phyloP scores from a whole-genome alignment of 257 asterid species.

The Cinchona pubescens region DNA sequence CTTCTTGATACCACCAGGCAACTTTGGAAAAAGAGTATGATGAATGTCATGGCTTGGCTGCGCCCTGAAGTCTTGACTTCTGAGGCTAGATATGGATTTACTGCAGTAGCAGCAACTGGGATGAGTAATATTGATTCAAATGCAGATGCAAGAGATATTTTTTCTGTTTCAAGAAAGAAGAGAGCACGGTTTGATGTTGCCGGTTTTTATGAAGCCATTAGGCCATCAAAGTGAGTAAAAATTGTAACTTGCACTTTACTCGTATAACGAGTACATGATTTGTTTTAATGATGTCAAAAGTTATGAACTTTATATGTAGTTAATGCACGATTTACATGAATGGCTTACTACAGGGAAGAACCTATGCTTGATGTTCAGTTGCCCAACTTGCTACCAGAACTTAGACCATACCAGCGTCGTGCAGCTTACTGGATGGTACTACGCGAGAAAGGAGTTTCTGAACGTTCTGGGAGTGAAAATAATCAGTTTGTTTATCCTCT shows the following conservation, averaged over 20 bases:
- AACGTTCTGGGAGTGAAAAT: constrained; percentile 37
- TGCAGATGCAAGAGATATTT: constrained; percentile 31
- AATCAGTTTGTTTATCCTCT: constrained; percentile 64
- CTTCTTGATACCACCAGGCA: constrained; percentile 71
- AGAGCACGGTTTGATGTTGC: constrained; percentile 60
- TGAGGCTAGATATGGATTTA: constrained; percentile 72
- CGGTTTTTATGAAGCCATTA: constrained; percentile 90
- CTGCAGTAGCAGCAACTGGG: constrained; percentile 22
- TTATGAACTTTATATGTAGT: not conserved
- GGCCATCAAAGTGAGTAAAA: constrained; percentile 82
- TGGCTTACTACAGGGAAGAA: constrained; percentile 52
- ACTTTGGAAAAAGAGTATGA: constrained; percentile 92
- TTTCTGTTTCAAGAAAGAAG: constrained; percentile 33
- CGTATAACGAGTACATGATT: not conserved
- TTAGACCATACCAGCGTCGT: constrained; percentile 95
- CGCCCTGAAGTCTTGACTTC: constrained; percentile 92
- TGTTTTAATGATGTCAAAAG: not conserved
- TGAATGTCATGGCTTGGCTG: constrained; percentile 82
- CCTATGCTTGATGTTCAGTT: constrained; percentile 71
- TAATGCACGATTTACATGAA: constrained; percentile 20
- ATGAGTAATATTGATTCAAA: constrained; percentile 37
- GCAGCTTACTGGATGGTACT: constrained; percentile 97
- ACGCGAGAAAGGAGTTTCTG: constrained; percentile 66
- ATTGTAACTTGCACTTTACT: not conserved
- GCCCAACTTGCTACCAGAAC: constrained; percentile 77